Percentiles rank a stretch among this genome's conserved stretches.
These are phyloP conservation scores for Diaporthe humulicola DNA, from an alignment of 2,329 filamentous ascomycete genomes.

Conservation along the genomic window DNA sequence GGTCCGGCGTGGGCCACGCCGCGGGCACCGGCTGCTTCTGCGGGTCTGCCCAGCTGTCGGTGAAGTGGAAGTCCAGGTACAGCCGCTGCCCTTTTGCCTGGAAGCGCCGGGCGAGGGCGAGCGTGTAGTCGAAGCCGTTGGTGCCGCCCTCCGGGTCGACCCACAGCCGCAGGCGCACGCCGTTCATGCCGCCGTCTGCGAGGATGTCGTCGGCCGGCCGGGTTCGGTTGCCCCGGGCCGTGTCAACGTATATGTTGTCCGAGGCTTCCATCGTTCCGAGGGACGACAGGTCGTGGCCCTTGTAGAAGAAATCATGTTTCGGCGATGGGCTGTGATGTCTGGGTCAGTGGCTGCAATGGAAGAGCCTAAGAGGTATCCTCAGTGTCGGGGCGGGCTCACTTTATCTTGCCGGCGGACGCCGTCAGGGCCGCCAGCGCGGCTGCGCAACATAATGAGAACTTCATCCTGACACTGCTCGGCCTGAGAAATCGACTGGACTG, in stretches of 20 bases:
- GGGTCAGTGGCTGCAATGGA: not conserved
- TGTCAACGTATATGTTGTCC: slow-evolving; percentile 28
- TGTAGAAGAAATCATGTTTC: slow-evolving; percentile 14
- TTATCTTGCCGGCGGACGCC: slow-evolving; percentile 5
- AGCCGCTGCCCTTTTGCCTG: slow-evolving; percentile 72
- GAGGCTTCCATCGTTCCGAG: slow-evolving; percentile 28
- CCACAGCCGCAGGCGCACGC: slow-evolving; percentile 62
- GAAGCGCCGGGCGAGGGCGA: slow-evolving; percentile 74
- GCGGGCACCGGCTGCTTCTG: slow-evolving; percentile 71
- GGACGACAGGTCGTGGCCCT: slow-evolving; percentile 35
- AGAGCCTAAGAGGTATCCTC: not conserved
- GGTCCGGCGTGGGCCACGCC: slow-evolving; percentile 67
- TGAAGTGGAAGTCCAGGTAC: slow-evolving; percentile 75
- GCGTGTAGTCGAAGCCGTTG: slow-evolving; percentile 79
- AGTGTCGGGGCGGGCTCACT: not conserved
- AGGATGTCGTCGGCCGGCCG: slow-evolving; percentile 33
- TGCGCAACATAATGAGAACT: not conserved
- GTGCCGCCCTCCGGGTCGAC: slow-evolving; percentile 74
- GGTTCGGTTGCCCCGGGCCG: slow-evolving; percentile 21
- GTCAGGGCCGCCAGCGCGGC: slow-evolving; percentile 23
- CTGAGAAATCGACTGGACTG: not conserved
- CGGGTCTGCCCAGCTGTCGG: slow-evolving; percentile 80
- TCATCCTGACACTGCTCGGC: not conserved
- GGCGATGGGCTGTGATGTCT: not conserved
- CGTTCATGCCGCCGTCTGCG: slow-evolving; percentile 33